Conservation (phyloP, 1,284 basidiomycete species). For the Pyrrhoderma noxium region DNA sequence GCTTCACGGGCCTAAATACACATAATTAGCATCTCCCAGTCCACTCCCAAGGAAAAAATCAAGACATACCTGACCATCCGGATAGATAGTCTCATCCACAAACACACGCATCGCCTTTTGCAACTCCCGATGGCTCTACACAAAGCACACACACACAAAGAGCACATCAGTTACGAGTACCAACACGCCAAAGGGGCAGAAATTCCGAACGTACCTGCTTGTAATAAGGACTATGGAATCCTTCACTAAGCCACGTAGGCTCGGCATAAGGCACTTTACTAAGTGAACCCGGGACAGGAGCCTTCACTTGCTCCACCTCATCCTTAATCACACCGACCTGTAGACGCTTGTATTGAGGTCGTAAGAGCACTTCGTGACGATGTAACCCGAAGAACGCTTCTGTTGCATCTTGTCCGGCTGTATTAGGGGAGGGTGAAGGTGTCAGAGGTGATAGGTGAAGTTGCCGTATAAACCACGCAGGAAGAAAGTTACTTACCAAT, state of each 20-base stretch:
- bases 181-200: slow-evolving; percentile 30
- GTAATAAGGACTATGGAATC: slow-evolving; percentile 69
- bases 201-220: slow-evolving; percentile 42
- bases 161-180: too few species aligned
- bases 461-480: too few species aligned
- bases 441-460: too few species aligned
- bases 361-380: slow-evolving; percentile 68
- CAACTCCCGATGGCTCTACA: slow-evolving; percentile 34
- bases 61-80: slow-evolving; percentile 39
- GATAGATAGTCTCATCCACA: slow-evolving; percentile 41
- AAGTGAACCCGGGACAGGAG: slow-evolving; percentile 48
- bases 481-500: slow-evolving; percentile 45
- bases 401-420: slow-evolving; percentile 79
- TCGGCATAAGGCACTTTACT: slow-evolving; percentile 79
- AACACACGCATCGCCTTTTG: slow-evolving; percentile 43
- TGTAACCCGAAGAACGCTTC: slow-evolving; percentile 83
- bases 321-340: slow-evolving; percentile 66
- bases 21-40: slow-evolving; percentile 4
- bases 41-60: neutral
- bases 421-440: neutral
- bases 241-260: slow-evolving; percentile 67
- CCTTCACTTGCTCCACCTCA: slow-evolving; percentile 50
- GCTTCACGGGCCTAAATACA: slow-evolving; percentile 54
- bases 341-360: slow-evolving; percentile 66
- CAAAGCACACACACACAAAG: too few species aligned